Conservation (phyloP, 495 filamentous ascomycete species). For the Apodospora peruviana region DNA sequence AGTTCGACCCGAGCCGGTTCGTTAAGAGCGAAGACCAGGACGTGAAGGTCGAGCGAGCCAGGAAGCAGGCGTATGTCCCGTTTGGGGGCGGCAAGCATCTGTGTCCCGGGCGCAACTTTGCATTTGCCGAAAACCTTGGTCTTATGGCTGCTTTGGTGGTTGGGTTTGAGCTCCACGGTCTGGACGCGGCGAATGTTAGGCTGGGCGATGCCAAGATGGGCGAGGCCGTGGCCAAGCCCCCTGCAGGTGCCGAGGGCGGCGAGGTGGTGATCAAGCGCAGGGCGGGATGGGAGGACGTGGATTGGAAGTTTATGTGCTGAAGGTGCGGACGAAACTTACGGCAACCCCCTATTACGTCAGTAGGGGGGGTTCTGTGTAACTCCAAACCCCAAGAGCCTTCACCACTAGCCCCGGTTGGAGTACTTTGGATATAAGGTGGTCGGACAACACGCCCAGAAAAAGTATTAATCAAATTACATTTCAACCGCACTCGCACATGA, state of each 20-base stretch:
- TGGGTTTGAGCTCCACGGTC: constrained; percentile 30
- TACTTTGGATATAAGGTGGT: no score
- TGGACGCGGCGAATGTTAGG: constrained; percentile 2
- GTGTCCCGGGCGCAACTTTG: constrained; percentile 43
- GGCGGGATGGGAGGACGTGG: constrained; percentile 22
- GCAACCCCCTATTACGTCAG: no score
- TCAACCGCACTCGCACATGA: no score
- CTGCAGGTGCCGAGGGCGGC: constrained; percentile 12
- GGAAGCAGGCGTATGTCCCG: constrained; percentile 24
- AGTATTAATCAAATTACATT: no score
- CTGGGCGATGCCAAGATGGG: not conserved
- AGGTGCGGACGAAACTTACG: constrained; percentile 4
- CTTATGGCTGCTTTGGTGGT: constrained; percentile 29
- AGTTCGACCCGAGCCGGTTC: constrained; percentile 30
- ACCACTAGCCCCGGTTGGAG: no score
- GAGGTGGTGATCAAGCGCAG: constrained; percentile 11
- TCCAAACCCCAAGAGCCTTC: no score
- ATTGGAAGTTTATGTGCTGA: constrained; percentile 18
- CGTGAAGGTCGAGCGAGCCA: constrained; percentile 8
- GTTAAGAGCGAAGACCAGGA: constrained; percentile 10
- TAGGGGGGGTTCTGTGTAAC: no score
- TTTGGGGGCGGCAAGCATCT: constrained; percentile 42
- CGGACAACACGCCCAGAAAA: no score
- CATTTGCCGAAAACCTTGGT: constrained; percentile 34
- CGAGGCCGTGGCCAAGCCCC: constrained; percentile 13